Evolutionary conservation across 257 asterid genomes (phyloP).

Genomic region (Anisodus acutangulus): DNA sequence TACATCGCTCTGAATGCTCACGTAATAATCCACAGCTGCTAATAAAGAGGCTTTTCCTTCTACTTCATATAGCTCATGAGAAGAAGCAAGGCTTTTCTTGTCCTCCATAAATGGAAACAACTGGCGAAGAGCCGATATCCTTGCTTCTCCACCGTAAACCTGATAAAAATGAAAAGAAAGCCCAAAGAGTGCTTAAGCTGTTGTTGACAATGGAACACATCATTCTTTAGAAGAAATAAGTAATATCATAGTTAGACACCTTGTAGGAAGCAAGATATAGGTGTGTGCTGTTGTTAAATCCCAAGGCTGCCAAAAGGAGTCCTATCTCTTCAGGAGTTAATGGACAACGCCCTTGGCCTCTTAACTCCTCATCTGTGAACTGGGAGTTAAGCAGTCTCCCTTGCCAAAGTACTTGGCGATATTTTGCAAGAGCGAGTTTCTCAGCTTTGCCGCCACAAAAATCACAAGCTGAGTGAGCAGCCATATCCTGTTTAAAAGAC

Average conservation of each 20-base stretch:
- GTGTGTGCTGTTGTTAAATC: constrained; percentile 44
- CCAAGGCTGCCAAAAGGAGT: constrained; percentile 47
- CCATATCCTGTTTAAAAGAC: constrained; percentile 42
- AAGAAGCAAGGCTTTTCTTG: constrained; percentile 45
- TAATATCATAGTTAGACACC: constrained; percentile 29
- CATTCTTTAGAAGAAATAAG: neutral
- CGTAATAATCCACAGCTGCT: constrained; percentile 51
- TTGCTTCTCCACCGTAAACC: constrained; percentile 56
- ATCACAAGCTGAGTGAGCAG: constrained; percentile 53
- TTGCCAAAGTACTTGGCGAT: constrained; percentile 52
- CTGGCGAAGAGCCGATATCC: constrained; percentile 42
- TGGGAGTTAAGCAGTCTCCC: constrained; percentile 50
- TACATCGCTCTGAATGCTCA: constrained; percentile 49
- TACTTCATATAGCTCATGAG: constrained; percentile 38
- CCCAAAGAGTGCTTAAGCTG: neutral
- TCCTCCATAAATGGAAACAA: constrained; percentile 50
- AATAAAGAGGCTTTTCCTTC: constrained; percentile 48
- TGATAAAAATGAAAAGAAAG: constrained; percentile 1
- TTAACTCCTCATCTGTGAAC: constrained; percentile 46
- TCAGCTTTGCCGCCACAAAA: constrained; percentile 57
- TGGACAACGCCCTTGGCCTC: constrained; percentile 52
- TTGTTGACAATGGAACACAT: neutral
- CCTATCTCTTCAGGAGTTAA: constrained; percentile 55
- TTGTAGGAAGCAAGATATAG: constrained; percentile 52
- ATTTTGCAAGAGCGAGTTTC: constrained; percentile 51